Evolutionary conservation across 2,329 filamentous ascomycete genomes (phyloP), one percentile per base, ranked within the genome.

Genomic region (Neopestalotiopsis rosae): DNA sequence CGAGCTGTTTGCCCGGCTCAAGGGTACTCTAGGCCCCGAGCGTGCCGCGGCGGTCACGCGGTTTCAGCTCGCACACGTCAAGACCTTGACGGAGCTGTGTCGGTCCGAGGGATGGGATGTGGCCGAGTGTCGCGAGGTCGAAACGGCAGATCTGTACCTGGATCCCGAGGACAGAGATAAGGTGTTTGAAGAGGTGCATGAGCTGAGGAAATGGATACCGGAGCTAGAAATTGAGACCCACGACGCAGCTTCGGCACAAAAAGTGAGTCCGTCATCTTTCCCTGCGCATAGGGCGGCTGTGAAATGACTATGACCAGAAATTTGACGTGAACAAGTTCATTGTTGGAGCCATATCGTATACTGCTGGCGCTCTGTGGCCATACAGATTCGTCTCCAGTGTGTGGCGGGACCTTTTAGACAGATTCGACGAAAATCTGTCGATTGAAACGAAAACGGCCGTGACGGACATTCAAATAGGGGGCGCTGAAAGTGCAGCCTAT

Each of bases 351-450:
- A 71, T 86, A 4, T 81, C 80, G 1, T 87, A 85, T 61, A 71
- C 74, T 1, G 85, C 85, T 10, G 86, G 85, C 2, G 84, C 85
- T 12, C 76, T 88, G 2, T 87, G 83, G 81, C 84, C 86, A 0
- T 88, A 84, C 68, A 79, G 84, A 13, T 80, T 89, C 10, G 80
- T 88, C 6, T 83, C 83, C 4, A 77, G 79, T 3, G 73, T 86
- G 9, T 86, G 85, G 81, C 76, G 80, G 42, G 75, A 79, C 38
- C 74, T 88, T 12, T 72, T 85, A 9, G 69, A 72, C 13, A 74
- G 74, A 0, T 81, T 79, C 65, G 70, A 71, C 13, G 68, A 77
- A 0, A 76, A 74, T 17, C 69, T 86, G 9, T 75, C 77, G 3
- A 77, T 86, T 64, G 81, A 78, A 66, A 81, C 80, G 5, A 70